Base-by-base conservation (phyloP, 306 rosid species). In the Fragaria ananassa region DNA sequence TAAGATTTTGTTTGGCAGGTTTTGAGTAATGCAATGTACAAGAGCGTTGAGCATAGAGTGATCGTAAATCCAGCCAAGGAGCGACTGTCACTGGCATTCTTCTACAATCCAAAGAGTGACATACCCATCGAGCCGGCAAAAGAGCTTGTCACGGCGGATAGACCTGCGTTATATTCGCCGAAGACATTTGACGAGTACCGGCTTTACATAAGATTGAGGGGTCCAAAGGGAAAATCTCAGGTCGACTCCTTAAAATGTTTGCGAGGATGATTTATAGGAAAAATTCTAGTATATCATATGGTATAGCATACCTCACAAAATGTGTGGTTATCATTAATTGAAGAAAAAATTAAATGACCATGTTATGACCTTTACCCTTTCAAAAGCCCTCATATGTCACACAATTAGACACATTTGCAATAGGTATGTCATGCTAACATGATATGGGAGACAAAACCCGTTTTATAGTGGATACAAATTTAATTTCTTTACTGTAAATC, bases 1-100 rank as follows among this genome's bases (percentile, higher is more conserved):
- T 6, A 31, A 17, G 37, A 14, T 15, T 1, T 27, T 27, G 8
- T 27, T 76, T 67, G 60, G 41, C 9, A 10, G 98, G 96, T 94
- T 70, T 51, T 94, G 58, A 94, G 97, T 84, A 94, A 94, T 72
- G 89, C 95, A 82, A 79, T 63, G 0, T 92, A 94, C 87, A 94
- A 84, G 81, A 94, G 98, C 56, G 95, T 94, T 67, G 98, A 94
- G 82, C 98, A 94, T 41, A 82, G 98, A 84, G 98, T 94, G 75
- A 83, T 90, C 7, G 98, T 94, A 8, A 94, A 94, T 70, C 87
- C 98, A 39, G 81, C 79, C 6, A 58, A 84, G 65, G 98, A 94
- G 53, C 80, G 98, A 47, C 73, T 94, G 2, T 94, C 98, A 0
- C 46, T 94, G n/a, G 98, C 98, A 0, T 94, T 94, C 87, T 94